Evolutionary conservation across 2,329 filamentous ascomycete genomes (phyloP), one percentile per base, ranked within the genome.

Genomic region (Lachnellula occidentalis): DNA sequence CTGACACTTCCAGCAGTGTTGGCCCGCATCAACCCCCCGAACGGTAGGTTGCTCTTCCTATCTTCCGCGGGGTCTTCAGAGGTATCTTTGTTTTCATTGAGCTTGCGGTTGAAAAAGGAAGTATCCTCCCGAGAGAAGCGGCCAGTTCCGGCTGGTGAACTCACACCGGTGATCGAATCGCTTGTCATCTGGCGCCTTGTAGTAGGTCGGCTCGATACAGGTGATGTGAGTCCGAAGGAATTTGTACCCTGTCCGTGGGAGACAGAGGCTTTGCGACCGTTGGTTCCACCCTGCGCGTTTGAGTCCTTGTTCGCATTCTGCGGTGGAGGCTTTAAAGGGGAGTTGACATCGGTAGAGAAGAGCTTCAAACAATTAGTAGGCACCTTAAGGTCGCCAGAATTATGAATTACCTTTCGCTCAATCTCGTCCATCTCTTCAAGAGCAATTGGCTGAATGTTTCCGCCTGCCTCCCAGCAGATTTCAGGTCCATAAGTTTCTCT

Each of bases 261-360:
- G 48, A 96, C 72, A 1, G 92, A 96, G 15, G 85, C 78, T 73
- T 96, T 96, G 54, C 92, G 88, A 48, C 86, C 81, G 53, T 87
- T 85, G 11, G 78, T 66, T 11, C 77, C 78, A 72, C 79, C 70
- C 70, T 79, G 69, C 70, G 78, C 57, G 71, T 78, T 71, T 74
- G 83, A 74, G 42, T 82, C 79, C 64, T 86, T 84, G 64, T 76
- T 78, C 22, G 75, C 70, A 58, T 76, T 81, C 66, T 89, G 87
- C 34, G 84, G 82, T 19, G 89, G 88, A 8, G 89, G 87, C 72
- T 97, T 97, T 63, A 96, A 77, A 34, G 91, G 88, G 36, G 94
- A 96, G 71, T 97, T 99, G 68, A 99, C 91, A 60, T 95, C 94
- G 49, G 81, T 82, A 49, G 83, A 74, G 72, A 96, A 96, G 59